Conservation (phyloP, 2,329 filamentous ascomycete species). For the Aspergillus hiratsukae region DNA sequence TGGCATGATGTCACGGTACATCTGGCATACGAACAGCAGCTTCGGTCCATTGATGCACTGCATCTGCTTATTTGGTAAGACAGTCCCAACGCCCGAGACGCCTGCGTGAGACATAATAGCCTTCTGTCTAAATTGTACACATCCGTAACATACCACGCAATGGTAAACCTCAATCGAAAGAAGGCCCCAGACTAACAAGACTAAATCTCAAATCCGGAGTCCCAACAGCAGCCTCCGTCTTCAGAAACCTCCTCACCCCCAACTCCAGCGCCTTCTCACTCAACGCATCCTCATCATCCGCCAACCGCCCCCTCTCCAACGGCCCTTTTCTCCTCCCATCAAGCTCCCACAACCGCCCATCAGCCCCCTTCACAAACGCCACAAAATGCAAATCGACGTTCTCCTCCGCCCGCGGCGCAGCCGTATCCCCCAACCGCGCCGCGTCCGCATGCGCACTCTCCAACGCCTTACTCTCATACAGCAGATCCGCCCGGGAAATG, state of each 20-base stretch:
- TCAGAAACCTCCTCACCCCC: constrained; percentile 60
- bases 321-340: constrained; percentile 72
- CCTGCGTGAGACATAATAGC: not conserved
- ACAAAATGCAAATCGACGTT: constrained; percentile 94
- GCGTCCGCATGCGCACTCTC: constrained; percentile 75
- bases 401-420: constrained; percentile 71
- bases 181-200: constrained; percentile 56
- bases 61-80: not conserved
- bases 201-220: constrained; percentile 58
- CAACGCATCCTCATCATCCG: constrained; percentile 63
- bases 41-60: not conserved
- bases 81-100: not conserved
- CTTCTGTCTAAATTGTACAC: not conserved
- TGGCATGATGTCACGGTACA: not conserved
- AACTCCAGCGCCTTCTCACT: constrained; percentile 70
- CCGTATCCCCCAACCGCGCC: constrained; percentile 71
- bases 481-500: constrained; percentile 60
- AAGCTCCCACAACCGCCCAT: constrained; percentile 73
- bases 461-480: constrained; percentile 72
- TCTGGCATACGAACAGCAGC: not conserved
- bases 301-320: constrained; percentile 61
- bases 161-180: constrained; percentile 42
- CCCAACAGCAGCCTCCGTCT: constrained; percentile 53
- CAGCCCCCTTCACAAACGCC: constrained; percentile 75
- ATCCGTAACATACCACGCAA: not conserved